Base-by-base conservation (phyloP, 257 asterid genomes). In the Nicotiana tabacum region DNA sequence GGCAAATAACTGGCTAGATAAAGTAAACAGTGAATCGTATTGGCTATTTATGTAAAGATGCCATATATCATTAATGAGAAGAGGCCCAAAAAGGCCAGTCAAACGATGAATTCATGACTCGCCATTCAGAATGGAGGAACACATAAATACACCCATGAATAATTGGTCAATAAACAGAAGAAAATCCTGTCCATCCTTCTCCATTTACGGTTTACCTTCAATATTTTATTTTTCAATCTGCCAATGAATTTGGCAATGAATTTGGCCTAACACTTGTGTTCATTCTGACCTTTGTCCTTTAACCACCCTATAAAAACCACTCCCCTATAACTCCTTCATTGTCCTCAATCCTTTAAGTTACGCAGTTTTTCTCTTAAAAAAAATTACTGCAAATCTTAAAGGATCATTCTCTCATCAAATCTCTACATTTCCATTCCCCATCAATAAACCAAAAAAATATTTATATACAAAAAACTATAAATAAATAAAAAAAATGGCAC, bases 311-410 rank as follows among this genome's bases (percentile, higher is more conserved):
- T 92, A 91, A 84, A 92, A 83, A 0, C 78, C 33, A 72, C 79
- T 18, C 82, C 58, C 58, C 85, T 83, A 1, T 16, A 39, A 18
- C 12, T 66, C 61, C 57, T 18, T 15, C 66, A 18, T 30, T 33
- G 4, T 83, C 79, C 62, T 81, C 83, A 56, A 9, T 82, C 91
- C 91, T 88, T 21, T 89, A 83, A 57, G 61, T 68, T 5, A 43
- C 69, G 88, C 92, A 87, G 91, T 86, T 37, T 90, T 86, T 88
- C 92, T 88, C 87, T 80, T 56, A n/a, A 17, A 21, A 43, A 6
- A 27, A 77, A 66, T 6, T 83, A 62, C 93, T 90, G 91, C 92
- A 88, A 72, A 83, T 82, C 30, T 55, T 32, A 13, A 81, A 87
- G 91, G 88, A 90, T 92, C 91, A 80, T 48, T 1, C 17, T 46